Base-by-base conservation (phyloP, 257 asterid species). In the Oldenlandia corymbosa region DNA sequence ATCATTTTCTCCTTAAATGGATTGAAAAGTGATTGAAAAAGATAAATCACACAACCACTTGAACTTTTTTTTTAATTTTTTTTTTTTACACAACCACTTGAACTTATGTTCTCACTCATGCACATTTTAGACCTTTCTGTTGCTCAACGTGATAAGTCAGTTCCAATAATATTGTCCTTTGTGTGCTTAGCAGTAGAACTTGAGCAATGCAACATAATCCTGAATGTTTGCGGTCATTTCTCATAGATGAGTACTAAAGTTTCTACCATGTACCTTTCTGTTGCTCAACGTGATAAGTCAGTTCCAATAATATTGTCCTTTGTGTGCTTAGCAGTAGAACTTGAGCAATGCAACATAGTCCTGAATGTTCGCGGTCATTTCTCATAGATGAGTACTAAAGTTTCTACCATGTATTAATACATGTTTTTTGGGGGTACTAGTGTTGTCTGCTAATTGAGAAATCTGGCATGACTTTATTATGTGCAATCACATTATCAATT, bases 1-100 rank as follows among this genome's bases (percentile, higher is more conserved):
- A 57, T 74, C 32, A 21, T 17, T 61, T 60, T 61, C 55, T 28
- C 43, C 32, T 61, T 16, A 27, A 28, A 43, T 26, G 54, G 61
- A 60, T 60, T 60, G 20, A 34, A 41, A 45, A 17, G 49, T 60
- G 27, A 27, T 32, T 43, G 32, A 11, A 5, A 23, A 21, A 10
- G n/a, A 43, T 20, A 36, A 24, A 37, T 23, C 30, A 17, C 37
- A n/a, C n/a, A n/a, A n/a, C n/a, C n/a, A n/a, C n/a, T n/a, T n/a
- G 41, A 41, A 27, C 30, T 54, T 56, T 26, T 30, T 31, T 34
- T 26, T 7, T 3, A 56, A 20, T 27, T 31, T 18, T 28, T 41
- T 28, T 28, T 28, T 28, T 55, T 18, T 0, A 55, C 30, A 10
- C 39, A 30, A 31, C 43, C 32, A 17, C 60, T 28, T 54, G 24